phyloP scores from a whole-genome alignment of 2,329 filamentous ascomycete species.

The Beauveria pseudobassiana region DNA sequence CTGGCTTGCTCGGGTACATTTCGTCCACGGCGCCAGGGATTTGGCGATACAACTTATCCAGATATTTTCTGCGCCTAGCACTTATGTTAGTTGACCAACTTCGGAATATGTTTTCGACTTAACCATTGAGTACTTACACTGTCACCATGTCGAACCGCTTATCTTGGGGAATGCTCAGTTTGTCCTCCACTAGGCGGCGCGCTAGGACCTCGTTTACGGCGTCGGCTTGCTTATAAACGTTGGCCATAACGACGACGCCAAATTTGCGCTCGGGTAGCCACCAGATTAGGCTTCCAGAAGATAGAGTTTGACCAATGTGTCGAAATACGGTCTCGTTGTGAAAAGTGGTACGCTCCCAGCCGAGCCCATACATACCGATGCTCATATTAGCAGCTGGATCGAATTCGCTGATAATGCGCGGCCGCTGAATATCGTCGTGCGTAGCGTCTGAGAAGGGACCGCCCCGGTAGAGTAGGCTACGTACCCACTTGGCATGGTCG shows the following conservation, averaged over 20 bases:
- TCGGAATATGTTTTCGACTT: too few species aligned
- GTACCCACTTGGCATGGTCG: not conserved
- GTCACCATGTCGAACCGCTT: not conserved
- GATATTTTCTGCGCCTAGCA: not conserved
- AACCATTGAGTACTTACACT: not conserved
- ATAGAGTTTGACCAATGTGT: not conserved
- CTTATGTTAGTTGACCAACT: too few species aligned
- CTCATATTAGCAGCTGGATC: not conserved
- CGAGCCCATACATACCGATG: not conserved
- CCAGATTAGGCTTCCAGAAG: not conserved
- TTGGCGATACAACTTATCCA: not conserved
- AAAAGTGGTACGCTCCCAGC: not conserved
- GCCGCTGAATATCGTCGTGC: not conserved
- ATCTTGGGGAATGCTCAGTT: not conserved
- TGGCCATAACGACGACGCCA: not conserved
- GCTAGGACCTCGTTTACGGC: not conserved
- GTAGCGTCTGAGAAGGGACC: not conserved
- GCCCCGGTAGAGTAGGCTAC: not conserved
- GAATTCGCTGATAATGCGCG: not conserved
- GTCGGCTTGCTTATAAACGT: not conserved
- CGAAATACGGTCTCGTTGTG: not conserved
- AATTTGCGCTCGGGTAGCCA: not conserved
- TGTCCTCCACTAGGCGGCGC: not conserved
- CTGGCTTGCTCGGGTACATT: not conserved
- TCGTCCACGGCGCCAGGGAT: not conserved